Evolutionary conservation across 2,329 filamentous ascomycete genomes (phyloP).

Genomic region (Beauveria brongniartii): DNA sequence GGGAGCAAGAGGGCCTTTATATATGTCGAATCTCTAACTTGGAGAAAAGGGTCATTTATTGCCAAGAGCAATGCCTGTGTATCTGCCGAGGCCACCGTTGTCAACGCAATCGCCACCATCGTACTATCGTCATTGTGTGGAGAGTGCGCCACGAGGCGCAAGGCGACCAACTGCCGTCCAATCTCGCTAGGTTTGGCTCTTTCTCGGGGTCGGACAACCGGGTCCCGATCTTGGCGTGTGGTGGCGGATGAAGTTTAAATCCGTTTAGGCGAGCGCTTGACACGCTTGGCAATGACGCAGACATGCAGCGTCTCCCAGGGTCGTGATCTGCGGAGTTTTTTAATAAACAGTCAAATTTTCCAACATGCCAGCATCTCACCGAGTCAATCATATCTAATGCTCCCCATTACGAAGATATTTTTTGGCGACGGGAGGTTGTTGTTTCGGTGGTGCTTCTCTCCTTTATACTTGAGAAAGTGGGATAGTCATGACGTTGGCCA

Average conservation of each 20-base stretch:
- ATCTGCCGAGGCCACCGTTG: background rate
- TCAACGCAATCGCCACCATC: background rate
- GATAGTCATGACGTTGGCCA: background rate
- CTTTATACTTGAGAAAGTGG: background rate
- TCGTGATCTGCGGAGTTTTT: background rate
- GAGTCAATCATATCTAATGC: too few relatives aligned
- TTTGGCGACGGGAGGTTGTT: too few relatives aligned
- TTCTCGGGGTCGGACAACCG: background rate
- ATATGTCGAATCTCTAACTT: background rate
- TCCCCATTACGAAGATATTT: too few relatives aligned
- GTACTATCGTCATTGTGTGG: conserved; percentile 4
- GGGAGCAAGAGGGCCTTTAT: background rate
- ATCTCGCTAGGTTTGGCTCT: background rate
- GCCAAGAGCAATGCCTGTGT: background rate
- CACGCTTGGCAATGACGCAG: background rate
- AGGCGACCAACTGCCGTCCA: background rate
- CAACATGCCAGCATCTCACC: too few relatives aligned
- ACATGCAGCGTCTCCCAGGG: background rate
- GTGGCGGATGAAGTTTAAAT: conserved; percentile 6
- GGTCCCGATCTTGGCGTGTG: conserved; percentile 6
- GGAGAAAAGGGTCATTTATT: background rate
- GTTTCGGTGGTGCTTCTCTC: background rate
- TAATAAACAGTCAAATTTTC: too few relatives aligned
- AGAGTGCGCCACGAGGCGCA: background rate
- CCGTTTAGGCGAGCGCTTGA: background rate